Evolutionary conservation across 2,329 filamentous ascomycete species (phyloP), one percentile per base, ranked within the genome.

Genomic region (Colletotrichum somersetense): DNA sequence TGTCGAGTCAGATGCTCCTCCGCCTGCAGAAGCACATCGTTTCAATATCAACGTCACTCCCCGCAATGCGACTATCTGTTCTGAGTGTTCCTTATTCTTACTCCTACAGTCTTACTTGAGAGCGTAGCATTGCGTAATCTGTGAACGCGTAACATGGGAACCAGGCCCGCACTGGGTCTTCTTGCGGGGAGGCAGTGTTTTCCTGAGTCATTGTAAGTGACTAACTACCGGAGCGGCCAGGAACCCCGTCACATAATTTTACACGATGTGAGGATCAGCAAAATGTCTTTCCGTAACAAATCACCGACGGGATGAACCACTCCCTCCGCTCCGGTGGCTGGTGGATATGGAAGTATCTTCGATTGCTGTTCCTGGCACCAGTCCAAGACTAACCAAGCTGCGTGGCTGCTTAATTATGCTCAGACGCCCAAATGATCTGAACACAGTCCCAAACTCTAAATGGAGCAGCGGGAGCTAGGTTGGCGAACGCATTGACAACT

Each of bases 381-480:
- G 52, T 56, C 30, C 2, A n/a, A 55, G 20, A 18, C 16, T 16
- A 20, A 30, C 30, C 18, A 16, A 30, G 30, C 30, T 30, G 30
- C 30, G 30, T 30, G 30, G 61, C 12, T 16, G 59, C 23, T 20
- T 44, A 0, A 44, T 18, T 30, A 12, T 58, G 58, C 44, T 30
- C n/a, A 30, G 42, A 48, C 57, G 6, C 30, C 62, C 26, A 30
- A n/a, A 40, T 42, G 7, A 52, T 63, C 65, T 55, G 69, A 68
- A 63, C 58, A 53, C 65, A 46, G 6, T 58, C 69, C 69, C 61
- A 66, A 69, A 56, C 26, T 48, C 20, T 59, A 61, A 44, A 61
- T 23, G 46, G 53, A 52, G 30, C 64, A 33, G n/a, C 59, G 53
- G 66, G 58, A 69, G 66, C 69, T 64, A 61, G 8, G 18, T 20